Conservation (phyloP, 1,284 basidiomycete genomes). For the Apiotrichum domesticum region DNA sequence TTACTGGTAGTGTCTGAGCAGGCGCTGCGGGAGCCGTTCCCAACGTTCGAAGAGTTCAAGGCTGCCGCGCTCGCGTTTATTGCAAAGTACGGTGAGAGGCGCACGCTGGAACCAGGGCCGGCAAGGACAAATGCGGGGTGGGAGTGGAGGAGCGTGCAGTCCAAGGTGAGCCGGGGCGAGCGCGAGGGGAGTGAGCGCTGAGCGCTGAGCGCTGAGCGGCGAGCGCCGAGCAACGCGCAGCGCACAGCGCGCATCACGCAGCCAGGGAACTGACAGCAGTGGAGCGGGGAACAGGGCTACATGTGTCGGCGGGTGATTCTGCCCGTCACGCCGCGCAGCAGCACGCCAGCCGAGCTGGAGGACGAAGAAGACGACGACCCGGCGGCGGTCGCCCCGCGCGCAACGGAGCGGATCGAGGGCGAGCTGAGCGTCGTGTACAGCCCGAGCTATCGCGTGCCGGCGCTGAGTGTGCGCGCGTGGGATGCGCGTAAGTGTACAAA, state of each 20-base stretch:
- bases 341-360: not conserved
- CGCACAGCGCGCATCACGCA: too few species aligned
- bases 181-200: too few species aligned
- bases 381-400: not conserved
- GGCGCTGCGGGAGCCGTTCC: constrained; percentile 9
- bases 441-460: constrained; percentile 27
- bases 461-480: constrained; percentile 31
- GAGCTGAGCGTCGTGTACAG: constrained; percentile 28
- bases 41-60: constrained; percentile 5
- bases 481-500: constrained; percentile 26
- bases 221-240: too few species aligned
- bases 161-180: constrained; percentile 10
- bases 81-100: constrained; percentile 6
- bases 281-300: constrained; percentile 22
- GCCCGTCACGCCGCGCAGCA: not conserved
- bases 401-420: too few species aligned
- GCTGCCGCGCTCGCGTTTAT: constrained; percentile 5
- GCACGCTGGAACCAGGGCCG: constrained; percentile 4
- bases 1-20: not conserved
- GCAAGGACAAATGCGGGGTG: constrained; percentile 26
- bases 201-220: too few species aligned
- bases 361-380: constrained; percentile 13
- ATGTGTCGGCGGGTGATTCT: constrained; percentile 15
- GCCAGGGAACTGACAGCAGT: constrained; percentile 6
- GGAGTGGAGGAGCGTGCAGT: constrained; percentile 19